Evolutionary conservation across 75 land plant species (phyloP).

Genomic region (Larix kaempferi): DNA sequence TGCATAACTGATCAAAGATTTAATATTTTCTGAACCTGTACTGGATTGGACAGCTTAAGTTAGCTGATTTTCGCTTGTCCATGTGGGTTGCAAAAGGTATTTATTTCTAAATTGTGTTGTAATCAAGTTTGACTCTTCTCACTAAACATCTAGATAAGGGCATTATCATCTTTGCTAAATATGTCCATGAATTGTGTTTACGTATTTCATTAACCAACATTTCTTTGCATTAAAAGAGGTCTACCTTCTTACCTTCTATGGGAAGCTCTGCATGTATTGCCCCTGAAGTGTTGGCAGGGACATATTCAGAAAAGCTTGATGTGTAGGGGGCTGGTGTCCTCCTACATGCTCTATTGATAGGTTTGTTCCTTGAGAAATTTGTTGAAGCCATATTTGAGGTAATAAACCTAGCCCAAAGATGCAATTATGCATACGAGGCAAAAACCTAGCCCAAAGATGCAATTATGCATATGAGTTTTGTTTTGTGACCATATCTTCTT

Average conservation of each 20-base stretch:
- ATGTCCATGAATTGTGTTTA: background rate
- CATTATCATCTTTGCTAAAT: background rate
- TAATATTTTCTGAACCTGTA: constrained; percentile 59
- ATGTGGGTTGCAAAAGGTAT: constrained; percentile 58
- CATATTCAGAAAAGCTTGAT: constrained; percentile 75
- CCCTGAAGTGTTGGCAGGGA: too few species aligned
- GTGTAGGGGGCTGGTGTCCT: constrained; percentile 83
- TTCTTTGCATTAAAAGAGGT: constrained; percentile 34
- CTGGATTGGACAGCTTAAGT: constrained; percentile 43
- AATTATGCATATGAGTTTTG: background rate
- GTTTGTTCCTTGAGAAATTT: constrained; percentile 50
- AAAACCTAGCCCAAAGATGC: too few species aligned
- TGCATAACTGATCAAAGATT: constrained; percentile 57
- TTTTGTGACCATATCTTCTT: background rate
- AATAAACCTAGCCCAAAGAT: constrained; percentile 44
- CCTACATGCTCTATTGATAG: constrained; percentile 62
- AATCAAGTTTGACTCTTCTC: background rate
- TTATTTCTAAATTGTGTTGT: too few species aligned
- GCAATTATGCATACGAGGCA: too few species aligned
- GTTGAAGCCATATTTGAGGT: constrained; percentile 72
- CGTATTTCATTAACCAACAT: background rate
- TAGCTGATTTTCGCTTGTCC: constrained; percentile 87
- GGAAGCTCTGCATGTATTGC: too few species aligned
- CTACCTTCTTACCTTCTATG: constrained; percentile 57
- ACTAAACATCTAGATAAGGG: background rate